Percentiles rank a stretch among this genome's conserved stretches.
These are phyloP conservation scores for Starmerella riodocensis DNA, from an alignment of 805 yeast species.

Conservation along the genomic window DNA sequence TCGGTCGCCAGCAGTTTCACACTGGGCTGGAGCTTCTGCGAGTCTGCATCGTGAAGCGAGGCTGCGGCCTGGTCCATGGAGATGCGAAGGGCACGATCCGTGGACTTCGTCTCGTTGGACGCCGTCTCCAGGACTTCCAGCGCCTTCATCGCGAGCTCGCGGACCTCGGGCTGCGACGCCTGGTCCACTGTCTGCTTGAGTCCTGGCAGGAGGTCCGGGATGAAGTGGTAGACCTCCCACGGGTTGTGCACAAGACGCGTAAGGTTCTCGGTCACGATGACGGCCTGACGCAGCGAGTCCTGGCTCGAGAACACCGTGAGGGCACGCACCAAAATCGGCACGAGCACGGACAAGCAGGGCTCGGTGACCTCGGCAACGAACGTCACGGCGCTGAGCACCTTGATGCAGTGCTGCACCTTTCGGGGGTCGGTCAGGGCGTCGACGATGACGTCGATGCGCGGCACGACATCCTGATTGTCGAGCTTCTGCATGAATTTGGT, in stretches of 20 bases:
- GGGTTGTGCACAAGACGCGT: constrained; percentile 91
- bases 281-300: constrained; percentile 93
- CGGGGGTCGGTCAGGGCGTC: constrained; percentile 83
- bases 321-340: constrained; percentile 84
- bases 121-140: constrained; percentile 70
- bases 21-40: constrained; percentile 25
- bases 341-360: constrained; percentile 79
- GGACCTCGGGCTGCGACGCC: constrained; percentile 91
- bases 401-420: constrained; percentile 79
- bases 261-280: constrained; percentile 86
- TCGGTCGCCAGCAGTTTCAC: constrained; percentile 32
- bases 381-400: constrained; percentile 80
- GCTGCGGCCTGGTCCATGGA: constrained; percentile 38
- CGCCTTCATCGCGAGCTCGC: constrained; percentile 85
- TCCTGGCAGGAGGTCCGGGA: constrained; percentile 85
- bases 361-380: constrained; percentile 98
- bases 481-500: constrained; percentile 61
- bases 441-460: constrained; percentile 71
- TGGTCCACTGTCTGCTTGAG: constrained; percentile 74
- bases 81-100: constrained; percentile 44
- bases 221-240: constrained; percentile 74
- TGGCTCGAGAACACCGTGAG: constrained; percentile 79
- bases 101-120: constrained; percentile 60
- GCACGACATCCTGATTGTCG: constrained; percentile 83
- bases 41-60: constrained; percentile 22